Percentiles rank a stretch among this genome's conserved stretches.
Evolutionary conservation across 1,139 yeast species (phyloP).

Genomic region (Hansenula lynferdii): DNA sequence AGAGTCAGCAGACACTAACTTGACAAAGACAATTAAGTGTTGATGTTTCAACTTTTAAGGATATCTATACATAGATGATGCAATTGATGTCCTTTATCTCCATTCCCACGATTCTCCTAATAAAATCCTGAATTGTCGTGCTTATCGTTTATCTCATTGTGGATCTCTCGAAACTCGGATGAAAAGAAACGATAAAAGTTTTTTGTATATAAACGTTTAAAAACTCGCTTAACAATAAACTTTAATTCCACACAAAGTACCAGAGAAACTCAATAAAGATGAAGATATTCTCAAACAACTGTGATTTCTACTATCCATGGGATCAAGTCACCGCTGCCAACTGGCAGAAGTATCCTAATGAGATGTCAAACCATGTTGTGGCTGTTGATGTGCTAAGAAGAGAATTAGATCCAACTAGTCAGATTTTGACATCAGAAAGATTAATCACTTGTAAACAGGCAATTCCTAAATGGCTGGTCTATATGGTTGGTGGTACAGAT

Average conservation of each 20-base stretch:
- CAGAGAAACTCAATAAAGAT: slow-evolving; percentile 29
- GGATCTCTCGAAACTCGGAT: neutral
- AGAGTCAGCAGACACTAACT: too few relatives aligned
- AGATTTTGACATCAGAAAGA: slow-evolving; percentile 73
- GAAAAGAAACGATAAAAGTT: neutral
- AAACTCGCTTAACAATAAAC: too few relatives aligned
- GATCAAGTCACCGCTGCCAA: slow-evolving; percentile 94
- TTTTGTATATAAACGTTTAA: neutral
- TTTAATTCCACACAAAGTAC: neutral
- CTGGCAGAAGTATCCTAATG: slow-evolving; percentile 96
- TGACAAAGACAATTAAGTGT: too few relatives aligned
- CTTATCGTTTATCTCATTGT: neutral
- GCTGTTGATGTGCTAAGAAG: slow-evolving; percentile 86
- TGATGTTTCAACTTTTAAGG: too few relatives aligned
- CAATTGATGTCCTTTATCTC: too few relatives aligned
- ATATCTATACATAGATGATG: too few relatives aligned
- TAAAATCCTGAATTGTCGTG: too few relatives aligned
- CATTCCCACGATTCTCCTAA: too few relatives aligned
- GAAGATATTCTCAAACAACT: slow-evolving; percentile 73
- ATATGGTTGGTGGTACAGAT: slow-evolving; percentile 69
- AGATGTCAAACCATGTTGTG: slow-evolving; percentile 87
- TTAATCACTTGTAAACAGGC: slow-evolving; percentile 86
- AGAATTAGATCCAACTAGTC: slow-evolving; percentile 51
- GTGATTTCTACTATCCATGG: slow-evolving; percentile 80
- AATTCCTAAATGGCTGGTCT: slow-evolving; percentile 77